Evolutionary conservation across 352 stramenopile species (phyloP), one percentile per base, ranked within the genome.

Genomic region (Pythium utonaiense): DNA sequence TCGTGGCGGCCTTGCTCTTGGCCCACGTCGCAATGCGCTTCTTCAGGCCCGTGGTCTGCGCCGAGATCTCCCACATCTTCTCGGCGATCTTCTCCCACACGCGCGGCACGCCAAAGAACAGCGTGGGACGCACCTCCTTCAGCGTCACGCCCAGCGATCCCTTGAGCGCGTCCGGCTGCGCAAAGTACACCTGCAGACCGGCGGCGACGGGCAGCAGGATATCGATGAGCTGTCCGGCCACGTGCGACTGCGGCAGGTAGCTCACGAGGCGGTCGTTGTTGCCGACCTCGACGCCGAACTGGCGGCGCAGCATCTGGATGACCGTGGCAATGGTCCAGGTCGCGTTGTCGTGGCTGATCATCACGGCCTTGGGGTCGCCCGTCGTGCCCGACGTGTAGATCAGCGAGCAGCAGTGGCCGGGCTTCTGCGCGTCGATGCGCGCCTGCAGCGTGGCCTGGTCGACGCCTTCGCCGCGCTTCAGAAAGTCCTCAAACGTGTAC

Each of bases 301-400:
- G 78, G 38, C 66, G 69, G 58, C 88, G 75, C 41, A 93, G 70
- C 73, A 87, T 83, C 30, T 52, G 62, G 3, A 87, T 55, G 56
- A 95, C 79, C 47, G 71, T 81, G 36, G 69, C 54, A 49, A 91
- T 84, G 21, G 84, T 96, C 86, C 84, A 96, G 6, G 83, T 83
- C 13, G 98, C 74, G 70, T 98, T 98, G 74, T 98, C 93, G 77
- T 98, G 90, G 47, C 86, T 97, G 59, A 98, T 93, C 94, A 98
- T 98, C 25, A 98, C 95, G 24, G 90, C 94, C 77, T 98, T 98
- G n/a, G 95, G 95, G 61, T 89, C 71, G 28, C 95, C 90, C 17
- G 95, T 98, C 60, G 94, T 98, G 61, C 95, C 95, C 27, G 88
- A 97, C 53, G 94, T 98, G 78, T 98, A 98, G 61, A 98, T 97